Percentiles rank a stretch among this genome's conserved stretches.
Evolutionary conservation across 116 monocot genomes (phyloP).

Genomic region (Papilionanthe hybrid): DNA sequence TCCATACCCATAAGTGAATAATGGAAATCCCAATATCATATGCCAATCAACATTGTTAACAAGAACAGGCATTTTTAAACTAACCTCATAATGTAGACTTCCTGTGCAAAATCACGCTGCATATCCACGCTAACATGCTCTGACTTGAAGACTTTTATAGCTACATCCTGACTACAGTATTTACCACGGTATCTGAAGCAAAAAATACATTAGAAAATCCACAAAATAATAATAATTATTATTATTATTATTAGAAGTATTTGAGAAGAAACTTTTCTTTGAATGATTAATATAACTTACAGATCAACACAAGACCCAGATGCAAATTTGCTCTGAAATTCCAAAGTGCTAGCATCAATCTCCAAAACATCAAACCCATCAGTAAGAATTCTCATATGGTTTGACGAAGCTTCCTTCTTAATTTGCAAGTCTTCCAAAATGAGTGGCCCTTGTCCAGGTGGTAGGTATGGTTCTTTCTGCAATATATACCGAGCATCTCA

Average conservation of each 20-base stretch:
- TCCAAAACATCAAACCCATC: constrained; percentile 71
- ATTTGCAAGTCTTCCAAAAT: constrained; percentile 32
- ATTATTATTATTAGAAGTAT: not conserved
- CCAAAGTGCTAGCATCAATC: constrained; percentile 39
- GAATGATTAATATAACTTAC: constrained; percentile 24
- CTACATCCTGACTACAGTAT: constrained; percentile 57
- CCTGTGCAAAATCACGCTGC: constrained; percentile 56
- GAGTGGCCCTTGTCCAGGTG: constrained; percentile 34
- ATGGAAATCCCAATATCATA: too few relatives aligned
- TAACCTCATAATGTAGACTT: constrained; percentile 66
- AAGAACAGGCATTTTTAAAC: constrained; percentile 1
- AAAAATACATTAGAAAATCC: not conserved
- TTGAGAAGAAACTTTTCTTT: not conserved
- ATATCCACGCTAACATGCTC: constrained; percentile 34
- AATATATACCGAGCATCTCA: not conserved
- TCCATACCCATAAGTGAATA: too few relatives aligned
- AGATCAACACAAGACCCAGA: constrained; percentile 63
- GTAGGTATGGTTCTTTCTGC: constrained; percentile 36
- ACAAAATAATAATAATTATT: not conserved
- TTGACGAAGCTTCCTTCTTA: constrained; percentile 12
- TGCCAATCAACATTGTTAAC: not conserved
- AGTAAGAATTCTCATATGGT: constrained; percentile 45
- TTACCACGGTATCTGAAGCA: constrained; percentile 39
- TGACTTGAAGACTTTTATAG: constrained; percentile 54
- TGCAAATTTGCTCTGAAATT: constrained; percentile 55